These are phyloP conservation scores for Ceratobasidium sp. DNA, from an alignment of 1,284 basidiomycete genomes.

Conservation along the genomic window DNA sequence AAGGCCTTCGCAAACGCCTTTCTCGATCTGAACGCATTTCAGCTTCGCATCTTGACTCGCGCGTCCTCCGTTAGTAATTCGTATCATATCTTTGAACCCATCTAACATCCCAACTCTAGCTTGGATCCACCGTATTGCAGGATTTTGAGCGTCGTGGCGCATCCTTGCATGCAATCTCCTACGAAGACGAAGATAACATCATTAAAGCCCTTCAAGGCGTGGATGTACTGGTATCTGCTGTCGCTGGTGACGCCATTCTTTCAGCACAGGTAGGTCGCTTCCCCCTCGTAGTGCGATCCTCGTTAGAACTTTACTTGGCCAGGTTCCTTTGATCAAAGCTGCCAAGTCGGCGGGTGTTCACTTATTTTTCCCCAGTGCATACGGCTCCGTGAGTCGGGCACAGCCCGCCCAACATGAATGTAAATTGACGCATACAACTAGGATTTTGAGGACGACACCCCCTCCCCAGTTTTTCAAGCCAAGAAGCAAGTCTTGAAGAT, in stretches of 20 bases:
- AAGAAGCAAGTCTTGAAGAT: background rate
- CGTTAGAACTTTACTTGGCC: background rate
- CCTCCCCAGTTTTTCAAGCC: background rate
- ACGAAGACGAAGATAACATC: background rate
- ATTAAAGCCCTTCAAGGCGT: background rate
- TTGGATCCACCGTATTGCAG: background rate
- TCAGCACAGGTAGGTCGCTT: background rate
- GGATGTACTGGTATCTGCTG: constrained; percentile 7
- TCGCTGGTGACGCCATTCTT: background rate
- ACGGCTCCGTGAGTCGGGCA: constrained; percentile 14
- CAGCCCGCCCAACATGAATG: too few species aligned
- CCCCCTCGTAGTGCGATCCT: background rate
- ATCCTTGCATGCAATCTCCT: background rate
- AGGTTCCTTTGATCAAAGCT: constrained; percentile 24
- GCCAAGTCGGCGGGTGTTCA: constrained; percentile 22
- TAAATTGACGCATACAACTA: too few species aligned
- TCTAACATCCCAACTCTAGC: background rate
- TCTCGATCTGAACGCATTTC: background rate
- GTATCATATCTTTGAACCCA: background rate
- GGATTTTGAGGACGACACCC: background rate
- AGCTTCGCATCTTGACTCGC: constrained; percentile 24
- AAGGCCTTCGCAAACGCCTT: constrained; percentile 9
- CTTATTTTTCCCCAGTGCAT: constrained; percentile 19
- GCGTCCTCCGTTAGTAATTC: constrained; percentile 7
- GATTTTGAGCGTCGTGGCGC: background rate